phyloP scores from a whole-genome alignment of 2,329 filamentous ascomycete species.

The Apiospora phragmitis region DNA sequence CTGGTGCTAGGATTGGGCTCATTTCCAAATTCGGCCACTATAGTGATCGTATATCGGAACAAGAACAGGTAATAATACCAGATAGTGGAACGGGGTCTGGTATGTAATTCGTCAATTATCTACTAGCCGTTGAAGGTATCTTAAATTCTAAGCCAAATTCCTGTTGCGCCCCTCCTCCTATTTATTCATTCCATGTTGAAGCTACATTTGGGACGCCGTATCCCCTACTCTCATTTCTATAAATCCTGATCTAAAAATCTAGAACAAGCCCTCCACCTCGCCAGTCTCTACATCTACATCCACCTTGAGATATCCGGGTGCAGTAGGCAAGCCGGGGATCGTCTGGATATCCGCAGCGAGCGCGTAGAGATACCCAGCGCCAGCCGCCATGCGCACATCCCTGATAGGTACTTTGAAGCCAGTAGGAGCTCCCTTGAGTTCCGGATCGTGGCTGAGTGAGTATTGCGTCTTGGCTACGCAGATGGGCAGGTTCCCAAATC shows the following conservation, averaged over 20 bases:
- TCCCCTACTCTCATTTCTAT: not conserved
- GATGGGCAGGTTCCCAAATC: constrained; percentile 89
- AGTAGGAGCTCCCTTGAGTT: constrained; percentile 90
- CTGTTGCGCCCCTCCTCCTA: not conserved
- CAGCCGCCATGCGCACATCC: constrained; percentile 90
- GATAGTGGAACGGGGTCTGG: not conserved
- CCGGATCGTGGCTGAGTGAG: constrained; percentile 88
- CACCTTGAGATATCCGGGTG: constrained; percentile 93
- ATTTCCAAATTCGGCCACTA: not conserved
- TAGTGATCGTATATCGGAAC: not conserved
- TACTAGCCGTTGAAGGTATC: constrained; percentile 15
- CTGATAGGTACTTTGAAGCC: constrained; percentile 94
- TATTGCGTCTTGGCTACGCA: constrained; percentile 99
- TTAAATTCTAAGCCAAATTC: not conserved
- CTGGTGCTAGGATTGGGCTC: too few species aligned
- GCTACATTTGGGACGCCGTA: not conserved
- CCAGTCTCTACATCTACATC: constrained; percentile 82
- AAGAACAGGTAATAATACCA: not conserved
- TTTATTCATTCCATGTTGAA: not conserved
- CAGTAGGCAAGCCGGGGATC: constrained; percentile 92
- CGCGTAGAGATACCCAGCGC: constrained; percentile 87
- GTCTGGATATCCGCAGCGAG: constrained; percentile 97
- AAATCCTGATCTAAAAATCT: constrained; percentile 30
- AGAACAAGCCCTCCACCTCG: constrained; percentile 88
- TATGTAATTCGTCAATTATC: not conserved